These are phyloP conservation scores for Isatis lusitanica DNA, from an alignment of 441 rosid genomes.

Conservation along the genomic window DNA sequence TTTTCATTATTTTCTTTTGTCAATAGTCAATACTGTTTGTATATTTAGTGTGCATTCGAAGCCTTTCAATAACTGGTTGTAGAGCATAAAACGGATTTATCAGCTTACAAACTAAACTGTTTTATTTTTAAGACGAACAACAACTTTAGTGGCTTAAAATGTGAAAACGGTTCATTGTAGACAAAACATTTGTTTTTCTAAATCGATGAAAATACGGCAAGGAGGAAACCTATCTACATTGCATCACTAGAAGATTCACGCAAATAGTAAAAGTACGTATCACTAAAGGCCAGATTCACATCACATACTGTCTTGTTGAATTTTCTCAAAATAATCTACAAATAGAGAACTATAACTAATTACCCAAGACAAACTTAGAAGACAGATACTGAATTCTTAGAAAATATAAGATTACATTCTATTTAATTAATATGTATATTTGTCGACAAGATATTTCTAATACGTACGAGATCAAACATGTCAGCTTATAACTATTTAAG, in stretches of 20 bases:
- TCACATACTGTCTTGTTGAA: background rate
- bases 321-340: background rate
- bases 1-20: background rate
- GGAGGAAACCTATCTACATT: background rate
- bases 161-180: background rate
- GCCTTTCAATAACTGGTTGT: background rate
- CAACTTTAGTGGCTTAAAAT: too few species aligned
- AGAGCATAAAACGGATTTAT: too few species aligned
- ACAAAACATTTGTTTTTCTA: background rate
- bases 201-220: background rate
- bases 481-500: conserved; percentile 5
- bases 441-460: background rate
- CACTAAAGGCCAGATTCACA: too few species aligned
- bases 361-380: background rate
- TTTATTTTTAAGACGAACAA: too few species aligned
- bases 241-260: background rate
- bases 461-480: conserved; percentile 16
- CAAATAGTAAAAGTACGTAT: background rate
- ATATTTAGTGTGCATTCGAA: background rate
- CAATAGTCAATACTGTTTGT: background rate
- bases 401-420: background rate
- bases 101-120: background rate
- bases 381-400: background rate
- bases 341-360: background rate
- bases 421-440: too few species aligned